Conservation (phyloP, 2,329 filamentous ascomycete species). For the Diplocarpon mali region DNA sequence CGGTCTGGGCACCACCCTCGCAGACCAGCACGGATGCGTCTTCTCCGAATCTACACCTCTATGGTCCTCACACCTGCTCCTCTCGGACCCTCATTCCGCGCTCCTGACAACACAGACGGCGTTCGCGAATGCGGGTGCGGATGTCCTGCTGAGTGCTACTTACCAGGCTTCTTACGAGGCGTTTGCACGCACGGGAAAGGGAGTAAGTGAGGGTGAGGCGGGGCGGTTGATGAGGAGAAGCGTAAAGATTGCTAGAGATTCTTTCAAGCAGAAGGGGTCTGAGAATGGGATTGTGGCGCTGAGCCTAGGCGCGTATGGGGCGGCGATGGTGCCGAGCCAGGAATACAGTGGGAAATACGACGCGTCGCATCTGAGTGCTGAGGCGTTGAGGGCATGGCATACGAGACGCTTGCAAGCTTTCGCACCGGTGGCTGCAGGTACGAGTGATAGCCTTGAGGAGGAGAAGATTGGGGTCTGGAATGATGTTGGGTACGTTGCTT, state of each 20-base stretch:
- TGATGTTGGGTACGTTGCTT: conserved; percentile 42
- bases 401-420: conserved; percentile 42
- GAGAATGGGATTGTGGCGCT: conserved; percentile 38
- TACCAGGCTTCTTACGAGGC: conserved; percentile 52
- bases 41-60: conserved; percentile 47
- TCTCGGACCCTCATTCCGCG: conserved; percentile 27
- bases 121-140: conserved; percentile 40
- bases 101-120: conserved; percentile 13
- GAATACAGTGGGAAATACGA: conserved; percentile 56
- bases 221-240: conserved; percentile 33
- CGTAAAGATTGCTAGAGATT: conserved; percentile 28
- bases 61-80: conserved; percentile 58
- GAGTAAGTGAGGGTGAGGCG: conserved; percentile 28
- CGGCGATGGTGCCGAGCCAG: conserved; percentile 52
- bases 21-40: conserved; percentile 41
- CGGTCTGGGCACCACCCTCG: conserved; percentile 55
- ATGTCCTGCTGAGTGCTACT: conserved; percentile 55
- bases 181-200: conserved; percentile 29
- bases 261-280: conserved; percentile 27
- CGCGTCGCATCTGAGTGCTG: conserved; percentile 32
- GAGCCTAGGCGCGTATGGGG: conserved; percentile 55
- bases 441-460: neutral
- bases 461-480: conserved; percentile 15
- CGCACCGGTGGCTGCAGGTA: neutral
- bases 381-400: conserved; percentile 46